phyloP scores from a whole-genome alignment of 108 stramenopile genomes.

The Cyclotella kingstonii region DNA sequence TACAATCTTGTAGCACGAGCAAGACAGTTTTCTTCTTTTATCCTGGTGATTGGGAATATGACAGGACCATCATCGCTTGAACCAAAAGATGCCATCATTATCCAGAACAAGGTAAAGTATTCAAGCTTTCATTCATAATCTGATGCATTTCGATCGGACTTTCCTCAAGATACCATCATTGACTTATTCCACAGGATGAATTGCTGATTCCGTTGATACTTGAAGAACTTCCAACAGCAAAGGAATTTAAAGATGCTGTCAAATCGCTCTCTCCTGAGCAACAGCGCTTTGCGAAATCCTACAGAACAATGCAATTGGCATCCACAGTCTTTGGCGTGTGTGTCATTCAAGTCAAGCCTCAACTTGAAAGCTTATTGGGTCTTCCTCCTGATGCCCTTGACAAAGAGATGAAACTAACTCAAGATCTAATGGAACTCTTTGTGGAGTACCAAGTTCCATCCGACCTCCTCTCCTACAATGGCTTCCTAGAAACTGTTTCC shows the following conservation, averaged over 20 bases:
- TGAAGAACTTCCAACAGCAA: constrained; percentile 78
- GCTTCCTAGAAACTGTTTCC: constrained; percentile 31
- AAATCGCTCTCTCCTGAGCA: constrained; percentile 84
- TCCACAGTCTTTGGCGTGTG: constrained; percentile 80
- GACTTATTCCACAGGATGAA: constrained; percentile 53
- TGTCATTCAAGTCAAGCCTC: constrained; percentile 85
- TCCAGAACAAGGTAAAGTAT: constrained; percentile 65
- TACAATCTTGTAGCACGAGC: constrained; percentile 60
- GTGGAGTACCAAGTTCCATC: constrained; percentile 84
- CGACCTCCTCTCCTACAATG: constrained; percentile 80
- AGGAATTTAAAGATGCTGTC: constrained; percentile 88
- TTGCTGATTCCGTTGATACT: constrained; percentile 73
- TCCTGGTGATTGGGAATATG: constrained; percentile 77
- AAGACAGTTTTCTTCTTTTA: constrained; percentile 75
- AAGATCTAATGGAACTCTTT: constrained; percentile 82
- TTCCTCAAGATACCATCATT: neutral
- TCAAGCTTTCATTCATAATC: neutral
- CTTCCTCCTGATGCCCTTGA: constrained; percentile 66
- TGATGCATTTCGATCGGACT: neutral
- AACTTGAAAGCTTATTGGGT: constrained; percentile 71
- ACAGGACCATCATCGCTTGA: constrained; percentile 52
- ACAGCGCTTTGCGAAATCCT: constrained; percentile 72
- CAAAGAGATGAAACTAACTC: constrained; percentile 83
- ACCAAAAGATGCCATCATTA: constrained; percentile 81
- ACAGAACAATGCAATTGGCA: constrained; percentile 78